Percentiles rank a stretch among this genome's conserved stretches.
Conservation (phyloP, 305 asterid genomes). For the Ilex paraguariensis region DNA sequence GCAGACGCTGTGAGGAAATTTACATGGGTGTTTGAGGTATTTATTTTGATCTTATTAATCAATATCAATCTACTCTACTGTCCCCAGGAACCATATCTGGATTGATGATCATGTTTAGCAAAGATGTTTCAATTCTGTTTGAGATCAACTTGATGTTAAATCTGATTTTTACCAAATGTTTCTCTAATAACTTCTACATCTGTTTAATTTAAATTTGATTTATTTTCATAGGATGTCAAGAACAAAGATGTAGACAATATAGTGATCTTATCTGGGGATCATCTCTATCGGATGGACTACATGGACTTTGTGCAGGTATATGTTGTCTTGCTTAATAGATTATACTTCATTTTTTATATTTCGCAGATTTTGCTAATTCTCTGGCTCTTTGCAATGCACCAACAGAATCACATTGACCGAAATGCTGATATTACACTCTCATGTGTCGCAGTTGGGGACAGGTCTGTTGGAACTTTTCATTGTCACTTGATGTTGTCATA, state of each 20-base stretch:
- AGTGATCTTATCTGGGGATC: slow-evolving; percentile 88
- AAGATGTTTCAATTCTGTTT: too few relatives aligned
- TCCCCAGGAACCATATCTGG: too few relatives aligned
- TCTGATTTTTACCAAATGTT: too few relatives aligned
- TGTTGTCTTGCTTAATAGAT: slow-evolving; percentile 1
- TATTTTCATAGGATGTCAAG: slow-evolving; percentile 69
- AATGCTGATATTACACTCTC: slow-evolving; percentile 92
- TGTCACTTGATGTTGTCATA: slow-evolving; percentile 3
- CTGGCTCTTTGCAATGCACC: slow-evolving; percentile 17
- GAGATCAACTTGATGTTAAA: too few relatives aligned
- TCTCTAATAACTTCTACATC: too few relatives aligned
- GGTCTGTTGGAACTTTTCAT: slow-evolving; percentile 36
- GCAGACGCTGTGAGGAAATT: slow-evolving; percentile 99
- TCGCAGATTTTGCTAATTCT: not conserved
- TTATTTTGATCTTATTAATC: slow-evolving; percentile 4
- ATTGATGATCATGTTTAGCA: too few relatives aligned
- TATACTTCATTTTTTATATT: slow-evolving; percentile 18
- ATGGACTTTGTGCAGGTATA: slow-evolving; percentile 90
- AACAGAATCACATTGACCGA: slow-evolving; percentile 88
- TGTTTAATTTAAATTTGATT: not conserved
- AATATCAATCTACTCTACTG: not conserved
- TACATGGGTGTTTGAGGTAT: slow-evolving; percentile 87
- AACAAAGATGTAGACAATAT: slow-evolving; percentile 78
- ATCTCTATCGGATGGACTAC: slow-evolving; percentile 94
- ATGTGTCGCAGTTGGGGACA: slow-evolving; percentile 71